phyloP scores from a whole-genome alignment of 306 rosid genomes.

The Dalbergia cochinchinensis region DNA sequence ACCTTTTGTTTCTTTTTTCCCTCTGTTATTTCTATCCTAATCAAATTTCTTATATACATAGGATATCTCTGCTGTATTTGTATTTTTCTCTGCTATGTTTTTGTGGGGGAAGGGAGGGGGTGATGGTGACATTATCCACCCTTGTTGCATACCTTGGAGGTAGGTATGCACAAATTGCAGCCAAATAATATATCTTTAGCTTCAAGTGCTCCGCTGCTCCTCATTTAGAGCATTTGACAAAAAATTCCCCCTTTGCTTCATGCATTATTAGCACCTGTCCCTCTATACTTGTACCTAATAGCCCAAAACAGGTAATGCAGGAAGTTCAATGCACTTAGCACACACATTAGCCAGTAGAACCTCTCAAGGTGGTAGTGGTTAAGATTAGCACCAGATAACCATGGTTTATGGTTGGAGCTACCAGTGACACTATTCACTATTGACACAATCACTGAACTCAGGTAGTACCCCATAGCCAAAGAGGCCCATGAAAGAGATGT shows the following conservation, averaged over 20 bases:
- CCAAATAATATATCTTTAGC: background rate
- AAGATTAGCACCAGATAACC: constrained; percentile 79
- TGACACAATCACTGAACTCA: constrained; percentile 84
- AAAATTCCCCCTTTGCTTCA: constrained; percentile 18
- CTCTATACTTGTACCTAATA: constrained; percentile 71
- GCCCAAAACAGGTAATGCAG: constrained; percentile 90
- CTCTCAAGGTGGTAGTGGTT: constrained; percentile 76
- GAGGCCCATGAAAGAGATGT: constrained; percentile 96
- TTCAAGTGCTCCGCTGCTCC: background rate
- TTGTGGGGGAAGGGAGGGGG: background rate
- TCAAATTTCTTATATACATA: constrained; percentile 28
- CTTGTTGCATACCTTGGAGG: constrained; percentile 4
- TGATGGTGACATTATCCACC: constrained; percentile 15
- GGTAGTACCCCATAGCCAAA: constrained; percentile 88
- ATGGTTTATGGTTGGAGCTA: constrained; percentile 50
- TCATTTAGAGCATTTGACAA: background rate
- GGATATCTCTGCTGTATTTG: background rate
- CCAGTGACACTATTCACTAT: constrained; percentile 72
- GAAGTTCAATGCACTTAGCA: constrained; percentile 81
- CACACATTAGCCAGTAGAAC: constrained; percentile 95
- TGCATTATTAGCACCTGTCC: constrained; percentile 36
- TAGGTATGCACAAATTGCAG: constrained; percentile 22
- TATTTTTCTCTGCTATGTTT: background rate
- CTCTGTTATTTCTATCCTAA: constrained; percentile 10
- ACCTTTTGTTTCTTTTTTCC: background rate